These are phyloP conservation scores for Quercus aquifolioides DNA, from an alignment of 306 rosid species.

Conservation along the genomic window DNA sequence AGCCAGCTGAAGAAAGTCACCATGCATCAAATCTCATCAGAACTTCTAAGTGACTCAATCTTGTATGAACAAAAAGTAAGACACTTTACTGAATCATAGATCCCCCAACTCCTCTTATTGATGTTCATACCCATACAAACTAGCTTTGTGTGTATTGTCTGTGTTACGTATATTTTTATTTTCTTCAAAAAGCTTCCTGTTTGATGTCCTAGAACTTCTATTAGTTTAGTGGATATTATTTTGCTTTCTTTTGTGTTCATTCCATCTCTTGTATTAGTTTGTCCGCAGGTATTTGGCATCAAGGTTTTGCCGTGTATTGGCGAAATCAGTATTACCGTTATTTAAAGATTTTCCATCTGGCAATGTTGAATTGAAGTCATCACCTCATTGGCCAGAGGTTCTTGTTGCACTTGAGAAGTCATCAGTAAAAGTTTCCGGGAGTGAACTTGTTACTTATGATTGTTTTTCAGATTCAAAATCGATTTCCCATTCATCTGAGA, in stretches of 20 bases:
- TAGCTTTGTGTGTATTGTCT: slow-evolving; percentile 1
- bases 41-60: slow-evolving; percentile 57
- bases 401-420: slow-evolving; percentile 45
- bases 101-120: not conserved
- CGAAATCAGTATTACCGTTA: slow-evolving; percentile 42
- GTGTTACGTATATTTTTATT: not conserved
- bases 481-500: slow-evolving; percentile 29
- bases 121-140: not conserved
- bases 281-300: slow-evolving; percentile 68
- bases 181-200: slow-evolving; percentile 8
- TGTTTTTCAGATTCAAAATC: slow-evolving; percentile 25
- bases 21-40: slow-evolving; percentile 59
- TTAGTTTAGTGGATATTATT: slow-evolving; percentile 1
- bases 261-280: slow-evolving; percentile 60
- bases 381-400: slow-evolving; percentile 61
- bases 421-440: slow-evolving; percentile 18
- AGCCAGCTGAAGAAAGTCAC: slow-evolving; percentile 48
- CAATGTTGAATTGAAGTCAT: slow-evolving; percentile 39
- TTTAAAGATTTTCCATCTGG: slow-evolving; percentile 26
- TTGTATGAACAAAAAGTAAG: slow-evolving; percentile 76
- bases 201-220: slow-evolving; percentile 5
- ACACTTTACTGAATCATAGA: slow-evolving; percentile 12
- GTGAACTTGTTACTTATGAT: slow-evolving; percentile 21
- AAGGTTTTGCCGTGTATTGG: slow-evolving; percentile 62
- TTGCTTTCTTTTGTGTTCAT: slow-evolving; percentile 24